Evolutionary conservation across 495 filamentous ascomycete genomes (phyloP).

Genomic region (Clohesyomyces aquaticus): DNA sequence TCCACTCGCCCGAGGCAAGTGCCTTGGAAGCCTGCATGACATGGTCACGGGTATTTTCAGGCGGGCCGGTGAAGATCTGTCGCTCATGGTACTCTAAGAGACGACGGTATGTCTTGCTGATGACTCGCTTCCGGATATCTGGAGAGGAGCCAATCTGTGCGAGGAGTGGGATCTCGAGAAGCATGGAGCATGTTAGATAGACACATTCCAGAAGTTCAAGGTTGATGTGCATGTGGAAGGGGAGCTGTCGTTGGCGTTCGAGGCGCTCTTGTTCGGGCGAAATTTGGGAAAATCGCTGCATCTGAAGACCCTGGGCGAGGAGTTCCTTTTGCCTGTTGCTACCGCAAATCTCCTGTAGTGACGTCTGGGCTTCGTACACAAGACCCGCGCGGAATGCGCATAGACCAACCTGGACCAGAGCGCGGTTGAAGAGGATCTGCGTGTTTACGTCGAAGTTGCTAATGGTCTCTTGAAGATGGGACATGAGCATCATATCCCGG

Average conservation of each 20-base stretch:
- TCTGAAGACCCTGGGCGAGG: constrained; percentile 95
- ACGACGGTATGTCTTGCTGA: constrained; percentile 98
- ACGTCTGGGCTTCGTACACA: constrained; percentile 95
- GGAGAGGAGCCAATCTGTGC: constrained; percentile 95
- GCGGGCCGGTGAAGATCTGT: constrained; percentile 97
- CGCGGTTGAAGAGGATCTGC: constrained; percentile 98
- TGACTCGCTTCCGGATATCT: constrained; percentile 95
- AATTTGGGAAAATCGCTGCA: constrained; percentile 92
- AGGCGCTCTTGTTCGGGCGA: constrained; percentile 96
- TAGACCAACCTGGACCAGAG: constrained; percentile 94
- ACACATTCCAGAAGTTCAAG: constrained; percentile 96
- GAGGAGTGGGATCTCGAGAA: constrained; percentile 95
- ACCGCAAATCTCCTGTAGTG: constrained; percentile 95
- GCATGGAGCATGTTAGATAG: constrained; percentile 98
- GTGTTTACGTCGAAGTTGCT: constrained; percentile 91
- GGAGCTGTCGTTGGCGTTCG: constrained; percentile 92
- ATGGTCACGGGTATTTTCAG: constrained; percentile 97
- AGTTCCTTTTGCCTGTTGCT: constrained; percentile 97
- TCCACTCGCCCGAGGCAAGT: constrained; percentile 95
- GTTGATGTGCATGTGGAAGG: constrained; percentile 99
- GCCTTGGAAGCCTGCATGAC: constrained; percentile 99
- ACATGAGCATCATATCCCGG: constrained; percentile 99
- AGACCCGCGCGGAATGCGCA: constrained; percentile 97
- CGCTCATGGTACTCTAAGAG: constrained; percentile 99
- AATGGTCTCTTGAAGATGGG: constrained; percentile 97